Conservation (phyloP, 2,329 filamentous ascomycete genomes). For the Botrytis pseudocinerea region DNA sequence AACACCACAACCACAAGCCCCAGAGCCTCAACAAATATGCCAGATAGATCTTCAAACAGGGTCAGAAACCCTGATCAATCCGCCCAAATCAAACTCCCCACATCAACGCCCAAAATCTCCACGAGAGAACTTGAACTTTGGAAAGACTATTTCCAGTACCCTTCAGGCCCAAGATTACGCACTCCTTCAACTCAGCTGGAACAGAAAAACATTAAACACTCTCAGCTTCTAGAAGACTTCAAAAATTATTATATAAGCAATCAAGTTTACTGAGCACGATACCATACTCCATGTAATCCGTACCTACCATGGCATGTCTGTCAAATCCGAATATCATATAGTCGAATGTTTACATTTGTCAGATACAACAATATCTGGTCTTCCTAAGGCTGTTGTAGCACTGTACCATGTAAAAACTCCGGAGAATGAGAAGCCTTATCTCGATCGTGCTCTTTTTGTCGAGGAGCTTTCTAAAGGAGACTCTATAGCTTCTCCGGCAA, state of each 20-base stretch:
- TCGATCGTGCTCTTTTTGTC: background rate
- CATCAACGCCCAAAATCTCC: background rate
- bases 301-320: background rate
- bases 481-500: accelerated
- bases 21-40: background rate
- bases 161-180: background rate
- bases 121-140: background rate
- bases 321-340: background rate
- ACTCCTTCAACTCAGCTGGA: background rate
- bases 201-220: background rate
- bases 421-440: background rate
- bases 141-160: background rate
- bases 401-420: accelerated
- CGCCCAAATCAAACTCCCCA: background rate
- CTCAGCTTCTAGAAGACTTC: background rate
- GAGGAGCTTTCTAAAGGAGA: background rate
- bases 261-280: background rate
- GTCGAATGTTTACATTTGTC: background rate
- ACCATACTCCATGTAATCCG: background rate
- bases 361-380: no score
- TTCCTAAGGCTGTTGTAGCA: background rate
- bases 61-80: background rate
- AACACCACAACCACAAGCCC: background rate
- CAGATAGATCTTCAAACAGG: background rate
- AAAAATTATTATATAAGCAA: background rate